A percentile compares a stretch with the other conserved stretches of the same genome.
phyloP scores from a whole-genome alignment of 2,329 filamentous ascomycete species.

The Verruconis gallopava region DNA sequence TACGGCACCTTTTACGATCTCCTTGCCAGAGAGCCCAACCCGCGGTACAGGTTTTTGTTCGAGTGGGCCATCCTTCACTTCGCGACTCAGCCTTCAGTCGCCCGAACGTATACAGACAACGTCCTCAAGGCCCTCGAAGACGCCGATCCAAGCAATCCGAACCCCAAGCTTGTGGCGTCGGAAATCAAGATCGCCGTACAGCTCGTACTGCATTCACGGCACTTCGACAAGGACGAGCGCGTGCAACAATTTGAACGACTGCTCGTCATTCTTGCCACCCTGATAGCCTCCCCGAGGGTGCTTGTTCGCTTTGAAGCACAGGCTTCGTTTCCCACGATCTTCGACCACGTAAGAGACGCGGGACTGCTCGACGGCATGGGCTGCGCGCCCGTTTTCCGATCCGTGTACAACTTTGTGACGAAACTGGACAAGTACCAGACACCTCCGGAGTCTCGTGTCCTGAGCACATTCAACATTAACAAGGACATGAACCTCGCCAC shows the following conservation, averaged over 20 bases:
- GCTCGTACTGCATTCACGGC: conserved; percentile 21
- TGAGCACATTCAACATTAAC: conserved; percentile 30
- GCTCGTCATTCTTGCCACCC: conserved; percentile 29
- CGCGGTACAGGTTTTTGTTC: conserved; percentile 33
- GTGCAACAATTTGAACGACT: conserved; percentile 21
- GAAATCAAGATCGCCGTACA: conserved; percentile 34
- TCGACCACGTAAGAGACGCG: conserved; percentile 25
- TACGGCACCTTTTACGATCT: conserved; percentile 24
- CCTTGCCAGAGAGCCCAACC: conserved; percentile 33
- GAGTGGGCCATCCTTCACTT: conserved; percentile 36
- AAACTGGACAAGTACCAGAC: conserved; percentile 29
- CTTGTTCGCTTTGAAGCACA: conserved; percentile 41
- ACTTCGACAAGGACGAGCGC: neutral
- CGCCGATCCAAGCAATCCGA: conserved; percentile 26
- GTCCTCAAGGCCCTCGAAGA: conserved; percentile 19
- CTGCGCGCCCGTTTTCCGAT: conserved; percentile 27
- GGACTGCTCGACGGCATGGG: conserved; percentile 23
- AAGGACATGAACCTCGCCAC: conserved; percentile 30
- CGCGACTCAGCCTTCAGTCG: conserved; percentile 21
- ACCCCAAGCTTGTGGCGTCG: conserved; percentile 34
- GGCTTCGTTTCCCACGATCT: conserved; percentile 33
- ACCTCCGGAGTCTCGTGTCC: conserved; percentile 21
- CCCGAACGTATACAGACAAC: conserved; percentile 18
- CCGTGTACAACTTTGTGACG: conserved; percentile 31
- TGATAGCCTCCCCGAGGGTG: conserved; percentile 36